Percentiles rank a stretch among this genome's conserved stretches.
These are phyloP conservation scores for Fonsecaea pedrosoi DNA, from an alignment of 2,329 filamentous ascomycete species.

Conservation along the genomic window DNA sequence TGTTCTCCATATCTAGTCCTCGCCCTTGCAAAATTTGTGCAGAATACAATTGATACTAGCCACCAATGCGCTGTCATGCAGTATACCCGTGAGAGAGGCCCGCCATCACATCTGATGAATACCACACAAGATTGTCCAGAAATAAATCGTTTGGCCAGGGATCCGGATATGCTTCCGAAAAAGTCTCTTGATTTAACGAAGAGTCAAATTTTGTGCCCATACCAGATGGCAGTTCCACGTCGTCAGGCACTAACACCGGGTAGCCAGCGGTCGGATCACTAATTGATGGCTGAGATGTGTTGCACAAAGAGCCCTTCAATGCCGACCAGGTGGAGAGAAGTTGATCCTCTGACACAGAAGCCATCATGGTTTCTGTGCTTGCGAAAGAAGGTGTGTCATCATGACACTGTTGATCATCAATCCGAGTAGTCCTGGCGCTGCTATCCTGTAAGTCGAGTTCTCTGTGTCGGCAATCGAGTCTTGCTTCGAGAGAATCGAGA, in stretches of 20 bases:
- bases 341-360: not conserved
- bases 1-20: not conserved
- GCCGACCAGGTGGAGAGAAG: not conserved
- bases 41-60: not conserved
- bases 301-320: not conserved
- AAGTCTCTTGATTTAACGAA: not conserved
- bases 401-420: conserved; percentile 5
- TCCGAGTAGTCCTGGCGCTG: not conserved
- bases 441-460: conserved; percentile 11
- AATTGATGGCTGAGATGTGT: conserved; percentile 5
- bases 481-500: conserved; percentile 40
- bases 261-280: conserved; percentile 4
- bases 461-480: conserved; percentile 11
- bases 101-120: conserved; percentile 24
- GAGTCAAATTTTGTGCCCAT: not conserved
- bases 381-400: not conserved
- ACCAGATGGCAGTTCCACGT: conserved; percentile 4
- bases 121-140: conserved; percentile 20
- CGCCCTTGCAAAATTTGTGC: not conserved
- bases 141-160: conserved; percentile 16
- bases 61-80: not conserved
- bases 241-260: conserved; percentile 1
- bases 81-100: conserved; percentile 19
- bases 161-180: not conserved
- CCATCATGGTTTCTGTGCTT: conserved; percentile 1